Conservation (phyloP, 164 flowering plant genomes). For the Platanus orientalis region DNA sequence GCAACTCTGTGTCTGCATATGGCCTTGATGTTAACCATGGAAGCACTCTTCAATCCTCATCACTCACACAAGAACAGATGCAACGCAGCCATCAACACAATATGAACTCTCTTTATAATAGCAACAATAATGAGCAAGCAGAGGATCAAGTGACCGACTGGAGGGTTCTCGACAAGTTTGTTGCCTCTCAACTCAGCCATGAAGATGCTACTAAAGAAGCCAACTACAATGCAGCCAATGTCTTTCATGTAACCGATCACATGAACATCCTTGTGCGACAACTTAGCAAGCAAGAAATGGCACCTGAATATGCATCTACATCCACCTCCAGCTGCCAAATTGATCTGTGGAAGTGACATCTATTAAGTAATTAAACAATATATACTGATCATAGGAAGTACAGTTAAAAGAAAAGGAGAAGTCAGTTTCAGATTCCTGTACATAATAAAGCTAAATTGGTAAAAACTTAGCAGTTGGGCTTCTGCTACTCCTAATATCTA, state of each 20-base stretch:
- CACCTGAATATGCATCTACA: constrained; percentile 42
- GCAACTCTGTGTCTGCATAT: constrained; percentile 36
- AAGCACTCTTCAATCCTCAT: constrained; percentile 36
- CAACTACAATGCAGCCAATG: constrained; percentile 25
- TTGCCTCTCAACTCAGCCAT: constrained; percentile 86
- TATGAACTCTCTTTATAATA: constrained; percentile 28
- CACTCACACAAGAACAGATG: constrained; percentile 42
- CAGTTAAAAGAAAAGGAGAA: constrained; percentile 12
- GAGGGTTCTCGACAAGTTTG: constrained; percentile 86
- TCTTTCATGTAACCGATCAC: constrained; percentile 34
- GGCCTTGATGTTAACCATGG: constrained; percentile 29
- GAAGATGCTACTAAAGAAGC: constrained; percentile 45
- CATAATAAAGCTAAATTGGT: constrained; percentile 46
- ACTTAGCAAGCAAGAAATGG: constrained; percentile 34
- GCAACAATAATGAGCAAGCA: constrained; percentile 34
- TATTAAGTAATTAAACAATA: constrained; percentile 2
- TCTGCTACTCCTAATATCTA: constrained; percentile 7
- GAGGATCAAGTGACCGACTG: constrained; percentile 80
- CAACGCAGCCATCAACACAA: constrained; percentile 36
- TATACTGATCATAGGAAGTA: constrained; percentile 26
- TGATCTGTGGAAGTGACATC: constrained; percentile 71
- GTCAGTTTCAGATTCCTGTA: constrained; percentile 39
- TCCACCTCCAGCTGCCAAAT: constrained; percentile 55
- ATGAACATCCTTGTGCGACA: constrained; percentile 30
- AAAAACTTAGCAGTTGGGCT: constrained; percentile 20